phyloP scores from a whole-genome alignment of 345 rosid genomes.

The Camelina neglecta region DNA sequence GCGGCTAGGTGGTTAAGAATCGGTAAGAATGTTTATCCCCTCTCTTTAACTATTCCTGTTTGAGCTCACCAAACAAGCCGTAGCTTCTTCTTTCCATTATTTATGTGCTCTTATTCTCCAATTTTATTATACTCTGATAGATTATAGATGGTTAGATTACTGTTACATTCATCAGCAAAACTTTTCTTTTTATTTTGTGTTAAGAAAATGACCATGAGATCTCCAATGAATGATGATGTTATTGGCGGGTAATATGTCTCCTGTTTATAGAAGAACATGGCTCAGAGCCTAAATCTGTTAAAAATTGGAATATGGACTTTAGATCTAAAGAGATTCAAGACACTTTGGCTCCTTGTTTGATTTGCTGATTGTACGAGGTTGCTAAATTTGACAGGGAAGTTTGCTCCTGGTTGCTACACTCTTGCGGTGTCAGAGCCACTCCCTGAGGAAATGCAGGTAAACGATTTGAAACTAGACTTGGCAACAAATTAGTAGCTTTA shows the following conservation, averaged over 20 bases:
- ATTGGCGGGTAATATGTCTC: neutral
- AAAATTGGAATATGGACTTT: conserved; percentile 4
- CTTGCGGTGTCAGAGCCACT: conserved; percentile 86
- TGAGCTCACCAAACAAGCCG: neutral
- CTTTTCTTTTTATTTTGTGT: neutral
- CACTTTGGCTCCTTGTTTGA: conserved; percentile 1
- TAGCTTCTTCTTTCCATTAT: conserved; percentile 17
- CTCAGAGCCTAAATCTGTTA: neutral
- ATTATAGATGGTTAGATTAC: neutral
- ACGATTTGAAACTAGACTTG: conserved; percentile 5
- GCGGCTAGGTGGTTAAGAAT: conserved; percentile 97
- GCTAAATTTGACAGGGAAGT: conserved; percentile 59
- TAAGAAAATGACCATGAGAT: conserved; percentile 8
- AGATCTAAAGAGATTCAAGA: neutral
- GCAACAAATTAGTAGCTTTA: neutral
- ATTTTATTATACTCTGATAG: conserved; percentile 14
- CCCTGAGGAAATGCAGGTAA: conserved; percentile 85
- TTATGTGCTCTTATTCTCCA: neutral
- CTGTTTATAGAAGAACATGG: neutral
- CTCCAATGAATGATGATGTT: neutral
- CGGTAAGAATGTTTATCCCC: conserved; percentile 51
- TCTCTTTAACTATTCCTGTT: neutral
- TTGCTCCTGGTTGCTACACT: conserved; percentile 87
- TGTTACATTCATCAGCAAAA: neutral
- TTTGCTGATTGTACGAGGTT: conserved; percentile 18